phyloP scores from a whole-genome alignment of 2,329 filamentous ascomycete species.

The Kalaharituber pfeilii region DNA sequence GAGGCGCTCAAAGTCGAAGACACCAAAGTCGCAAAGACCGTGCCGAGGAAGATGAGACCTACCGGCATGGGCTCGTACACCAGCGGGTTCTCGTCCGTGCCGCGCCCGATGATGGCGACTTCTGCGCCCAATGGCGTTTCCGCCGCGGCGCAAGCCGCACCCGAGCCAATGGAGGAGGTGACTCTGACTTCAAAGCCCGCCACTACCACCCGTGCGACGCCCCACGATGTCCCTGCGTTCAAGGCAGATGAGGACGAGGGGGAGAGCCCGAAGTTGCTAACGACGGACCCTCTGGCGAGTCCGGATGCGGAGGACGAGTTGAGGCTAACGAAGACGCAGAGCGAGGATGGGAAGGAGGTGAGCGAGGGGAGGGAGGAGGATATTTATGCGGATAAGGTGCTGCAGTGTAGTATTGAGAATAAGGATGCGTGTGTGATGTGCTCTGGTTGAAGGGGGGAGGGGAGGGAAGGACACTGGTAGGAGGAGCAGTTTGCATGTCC shows the following conservation, averaged over 20 bases:
- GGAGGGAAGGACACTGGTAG: no score
- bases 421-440: slow-evolving; percentile 93
- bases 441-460: no score
- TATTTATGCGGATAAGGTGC: slow-evolving; percentile 84
- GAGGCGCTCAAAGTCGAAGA: slow-evolving; percentile 80
- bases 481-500: no score
- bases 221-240: slow-evolving; percentile 51
- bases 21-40: slow-evolving; percentile 50
- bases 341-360: slow-evolving; percentile 55
- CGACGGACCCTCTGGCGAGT: slow-evolving; percentile 52
- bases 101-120: slow-evolving; percentile 47
- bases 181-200: not conserved
- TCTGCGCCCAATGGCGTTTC: slow-evolving; percentile 18
- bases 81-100: slow-evolving; percentile 19
- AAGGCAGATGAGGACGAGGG: slow-evolving; percentile 62
- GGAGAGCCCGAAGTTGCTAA: slow-evolving; percentile 60
- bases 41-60: slow-evolving; percentile 40
- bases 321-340: slow-evolving; percentile 38
- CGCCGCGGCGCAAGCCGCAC: not conserved
- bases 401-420: slow-evolving; percentile 96
- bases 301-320: slow-evolving; percentile 32
- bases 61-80: slow-evolving; percentile 22
- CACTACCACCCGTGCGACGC: slow-evolving; percentile 20
- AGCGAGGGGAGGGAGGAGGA: slow-evolving; percentile 66
- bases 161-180: not conserved